A percentile compares a stretch with the other conserved stretches of the same genome.
These are phyloP conservation scores for Galium porrigens DNA, from an alignment of 305 asterid species.

Conservation along the genomic window DNA sequence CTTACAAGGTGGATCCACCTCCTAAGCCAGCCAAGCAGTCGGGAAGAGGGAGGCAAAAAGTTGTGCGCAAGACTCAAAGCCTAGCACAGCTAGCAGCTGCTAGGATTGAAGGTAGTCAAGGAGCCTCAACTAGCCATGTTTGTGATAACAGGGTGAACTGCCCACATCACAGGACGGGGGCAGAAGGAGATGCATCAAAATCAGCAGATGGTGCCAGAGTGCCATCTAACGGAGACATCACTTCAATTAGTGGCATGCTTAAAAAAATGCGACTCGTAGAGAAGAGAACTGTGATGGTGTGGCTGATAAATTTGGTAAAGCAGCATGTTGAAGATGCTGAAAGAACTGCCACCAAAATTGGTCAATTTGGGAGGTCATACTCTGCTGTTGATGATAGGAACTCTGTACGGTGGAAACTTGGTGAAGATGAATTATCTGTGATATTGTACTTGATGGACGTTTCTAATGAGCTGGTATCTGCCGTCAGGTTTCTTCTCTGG, in stretches of 20 bases:
- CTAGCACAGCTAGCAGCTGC: constrained; percentile 92
- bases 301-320: constrained; percentile 68
- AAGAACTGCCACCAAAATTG: constrained; percentile 43
- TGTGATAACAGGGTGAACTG: constrained; percentile 74
- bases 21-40: constrained; percentile 75
- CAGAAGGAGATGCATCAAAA: constrained; percentile 45
- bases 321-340: constrained; percentile 70
- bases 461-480: constrained; percentile 63
- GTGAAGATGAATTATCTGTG: constrained; percentile 68
- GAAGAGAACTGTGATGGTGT: constrained; percentile 47
- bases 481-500: constrained; percentile 74
- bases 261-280: constrained; percentile 61
- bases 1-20: constrained; percentile 67
- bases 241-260: constrained; percentile 52
- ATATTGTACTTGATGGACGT: constrained; percentile 75
- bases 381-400: constrained; percentile 55
- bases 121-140: constrained; percentile 90
- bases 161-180: constrained; percentile 58
- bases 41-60: constrained; percentile 73
- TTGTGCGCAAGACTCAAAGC: constrained; percentile 81
- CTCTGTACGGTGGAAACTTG: constrained; percentile 62
- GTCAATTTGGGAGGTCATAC: constrained; percentile 47
- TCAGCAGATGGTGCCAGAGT: constrained; percentile 37
- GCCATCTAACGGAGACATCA: constrained; percentile 39
- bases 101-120: constrained; percentile 95